Percentiles rank a stretch among this genome's conserved stretches.
phyloP scores from a whole-genome alignment of 1,284 basidiomycete genomes.

The Pholiota adiposa region DNA sequence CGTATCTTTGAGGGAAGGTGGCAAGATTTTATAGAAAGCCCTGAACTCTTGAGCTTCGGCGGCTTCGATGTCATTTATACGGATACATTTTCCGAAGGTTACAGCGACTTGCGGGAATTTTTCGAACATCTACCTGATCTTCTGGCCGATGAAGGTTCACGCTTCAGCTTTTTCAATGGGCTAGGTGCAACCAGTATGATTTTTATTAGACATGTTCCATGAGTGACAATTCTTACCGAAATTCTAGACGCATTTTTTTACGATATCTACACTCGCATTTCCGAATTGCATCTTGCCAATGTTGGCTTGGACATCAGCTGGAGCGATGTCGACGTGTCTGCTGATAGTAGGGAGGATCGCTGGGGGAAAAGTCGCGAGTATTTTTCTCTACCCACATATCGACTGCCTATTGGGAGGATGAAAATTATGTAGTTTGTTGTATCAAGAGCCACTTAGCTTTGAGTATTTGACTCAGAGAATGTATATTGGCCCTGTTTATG shows the following conservation, averaged over 20 bases:
- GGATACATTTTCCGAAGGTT: conserved; percentile 95
- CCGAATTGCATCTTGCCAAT: conserved; percentile 86
- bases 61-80: conserved; percentile 93
- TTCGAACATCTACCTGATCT: conserved; percentile 86
- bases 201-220: background rate
- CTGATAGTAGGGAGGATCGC: conserved; percentile 46
- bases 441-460: background rate
- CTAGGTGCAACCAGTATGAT: conserved; percentile 89
- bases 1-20: conserved; percentile 88
- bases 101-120: conserved; percentile 80
- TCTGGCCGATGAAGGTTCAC: conserved; percentile 74
- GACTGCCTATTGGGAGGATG: conserved; percentile 61
- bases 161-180: conserved; percentile 98
- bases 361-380: conserved; percentile 79
- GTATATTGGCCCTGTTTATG: background rate
- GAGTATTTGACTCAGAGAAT: background rate
- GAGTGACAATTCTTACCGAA: conserved; percentile 10
- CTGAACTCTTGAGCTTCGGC: conserved; percentile 57
- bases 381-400: conserved; percentile 70
- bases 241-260: conserved; percentile 81
- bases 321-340: conserved; percentile 70
- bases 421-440: conserved; percentile 17
- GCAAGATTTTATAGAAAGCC: conserved; percentile 80
- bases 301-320: conserved; percentile 78
- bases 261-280: conserved; percentile 88